These are phyloP conservation scores for Ophioceras dolichostomum DNA, from an alignment of 2,329 filamentous ascomycete species.

Conservation along the genomic window DNA sequence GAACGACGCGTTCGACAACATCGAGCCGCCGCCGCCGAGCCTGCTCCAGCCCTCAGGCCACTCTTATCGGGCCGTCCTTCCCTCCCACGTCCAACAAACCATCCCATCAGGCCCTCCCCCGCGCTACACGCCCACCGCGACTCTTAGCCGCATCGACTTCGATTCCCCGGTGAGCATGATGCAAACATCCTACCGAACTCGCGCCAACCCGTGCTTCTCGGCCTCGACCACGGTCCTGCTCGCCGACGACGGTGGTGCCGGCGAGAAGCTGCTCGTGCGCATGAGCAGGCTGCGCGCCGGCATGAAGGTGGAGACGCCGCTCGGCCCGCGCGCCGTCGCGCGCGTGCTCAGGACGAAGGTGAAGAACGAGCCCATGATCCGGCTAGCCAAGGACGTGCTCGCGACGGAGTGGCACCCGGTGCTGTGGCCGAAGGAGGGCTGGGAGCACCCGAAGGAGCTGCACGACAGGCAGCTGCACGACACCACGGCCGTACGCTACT, in stretches of 20 bases:
- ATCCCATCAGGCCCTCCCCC: too few species aligned
- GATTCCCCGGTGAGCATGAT: too few species aligned
- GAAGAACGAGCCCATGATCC: constrained; percentile 25
- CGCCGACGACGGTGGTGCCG: constrained; percentile 9
- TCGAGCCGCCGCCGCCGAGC: constrained; percentile 30
- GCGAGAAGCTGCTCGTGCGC: constrained; percentile 12
- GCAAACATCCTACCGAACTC: too few species aligned
- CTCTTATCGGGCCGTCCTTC: constrained; percentile 9
- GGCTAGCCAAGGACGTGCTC: constrained; percentile 27
- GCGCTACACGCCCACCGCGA: constrained; percentile 28
- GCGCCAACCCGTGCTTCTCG: too few species aligned
- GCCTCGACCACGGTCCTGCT: constrained; percentile 31
- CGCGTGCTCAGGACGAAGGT: constrained; percentile 39
- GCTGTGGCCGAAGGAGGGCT: constrained; percentile 9
- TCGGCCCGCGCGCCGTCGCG: constrained; percentile 32
- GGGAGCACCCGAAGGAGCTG: constrained; percentile 18
- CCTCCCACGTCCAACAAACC: constrained; percentile 2
- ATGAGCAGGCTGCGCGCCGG: constrained; percentile 32
- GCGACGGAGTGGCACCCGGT: constrained; percentile 52
- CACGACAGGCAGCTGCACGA: constrained; percentile 8
- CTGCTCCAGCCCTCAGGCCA: not conserved
- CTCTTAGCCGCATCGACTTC: too few species aligned
- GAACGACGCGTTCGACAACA: constrained; percentile 33
- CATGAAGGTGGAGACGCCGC: constrained; percentile 35
- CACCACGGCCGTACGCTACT: too few species aligned